Base-by-base conservation (phyloP, 202 grass and related monocot genomes). In the Cymbopogon flexuosus region DNA sequence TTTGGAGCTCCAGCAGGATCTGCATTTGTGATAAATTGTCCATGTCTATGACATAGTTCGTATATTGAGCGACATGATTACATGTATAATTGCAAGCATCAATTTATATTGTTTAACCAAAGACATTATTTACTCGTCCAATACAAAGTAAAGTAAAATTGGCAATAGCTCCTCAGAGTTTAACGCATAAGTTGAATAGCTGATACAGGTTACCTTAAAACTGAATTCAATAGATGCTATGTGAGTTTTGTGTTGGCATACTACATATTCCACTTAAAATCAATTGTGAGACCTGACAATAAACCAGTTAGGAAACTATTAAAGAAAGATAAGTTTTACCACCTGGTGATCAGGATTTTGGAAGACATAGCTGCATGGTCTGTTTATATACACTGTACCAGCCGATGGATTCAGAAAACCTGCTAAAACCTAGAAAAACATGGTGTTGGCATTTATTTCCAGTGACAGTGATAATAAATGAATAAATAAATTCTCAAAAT, bases 261-360 rank as follows among this genome's bases (percentile, higher is more conserved):
- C 46, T 27, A 16, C 5, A 12, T 8, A 39, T 67, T 23, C 16
- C 31, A 74, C 19, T 39, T 35, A 39, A 54, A 65, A 54, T 40
- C 12, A n/a, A 8, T 45, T 24, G 15, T n/a, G 49, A 52, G 1
- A 52, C 16, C 49, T 80, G 31, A 34, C 72, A 81, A 43, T 19
- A 68, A 58, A 80, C 29, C 4, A 42, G 63, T 54, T 70, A 73
- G 11, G 31, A 74, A 59, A 70, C 9, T 14, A 29, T 52, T 61
- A 35, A 30, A 8, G 81, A 56, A 87, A 15, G 2, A 72, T 2
- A 75, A 78, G 75, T 47, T 80, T 47, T 75, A 81, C 65, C 72
- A 97, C 91, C 94, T 97, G 94, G 78, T 94, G 91, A 80, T 97
- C 91, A 31, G 94, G 94, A 87, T 97, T 97, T 73, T 97, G 94